phyloP scores from a whole-genome alignment of 2,329 filamentous ascomycete species.

The Botrytis sinoallii region DNA sequence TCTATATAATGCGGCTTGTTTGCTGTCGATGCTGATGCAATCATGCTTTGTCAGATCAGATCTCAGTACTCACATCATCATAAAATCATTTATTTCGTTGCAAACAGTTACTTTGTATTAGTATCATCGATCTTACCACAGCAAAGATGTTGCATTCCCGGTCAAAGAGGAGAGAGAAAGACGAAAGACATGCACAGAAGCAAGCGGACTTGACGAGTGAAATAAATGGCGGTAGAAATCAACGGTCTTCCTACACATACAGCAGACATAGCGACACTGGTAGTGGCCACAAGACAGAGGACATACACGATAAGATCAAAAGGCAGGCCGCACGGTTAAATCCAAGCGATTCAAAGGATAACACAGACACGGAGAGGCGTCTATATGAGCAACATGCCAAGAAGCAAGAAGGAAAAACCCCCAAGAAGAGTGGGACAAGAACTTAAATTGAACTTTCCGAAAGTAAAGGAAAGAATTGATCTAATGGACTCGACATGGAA shows the following conservation, averaged over 20 bases:
- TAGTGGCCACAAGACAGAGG: background rate
- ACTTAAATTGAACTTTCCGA: background rate
- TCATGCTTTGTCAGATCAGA: background rate
- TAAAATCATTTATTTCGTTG: background rate
- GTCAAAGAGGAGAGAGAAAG: too few relatives aligned
- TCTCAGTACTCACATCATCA: background rate
- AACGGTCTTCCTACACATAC: background rate
- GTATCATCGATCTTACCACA: background rate
- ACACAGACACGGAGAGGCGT: background rate
- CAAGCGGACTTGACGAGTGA: background rate
- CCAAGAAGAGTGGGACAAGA: background rate
- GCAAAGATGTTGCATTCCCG: background rate
- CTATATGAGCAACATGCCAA: background rate
- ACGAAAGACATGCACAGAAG: background rate
- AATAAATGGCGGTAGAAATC: background rate
- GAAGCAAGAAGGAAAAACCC: background rate
- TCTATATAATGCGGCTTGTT: background rate
- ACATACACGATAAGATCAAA: background rate
- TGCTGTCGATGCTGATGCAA: background rate
- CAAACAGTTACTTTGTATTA: background rate
- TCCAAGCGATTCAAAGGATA: too few relatives aligned
- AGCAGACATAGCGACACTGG: background rate
- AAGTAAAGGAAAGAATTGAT: background rate
- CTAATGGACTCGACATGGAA: background rate
- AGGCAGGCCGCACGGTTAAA: too few relatives aligned